phyloP scores from a whole-genome alignment of 2,329 filamentous ascomycete genomes.

The Hypocrella siamensis region DNA sequence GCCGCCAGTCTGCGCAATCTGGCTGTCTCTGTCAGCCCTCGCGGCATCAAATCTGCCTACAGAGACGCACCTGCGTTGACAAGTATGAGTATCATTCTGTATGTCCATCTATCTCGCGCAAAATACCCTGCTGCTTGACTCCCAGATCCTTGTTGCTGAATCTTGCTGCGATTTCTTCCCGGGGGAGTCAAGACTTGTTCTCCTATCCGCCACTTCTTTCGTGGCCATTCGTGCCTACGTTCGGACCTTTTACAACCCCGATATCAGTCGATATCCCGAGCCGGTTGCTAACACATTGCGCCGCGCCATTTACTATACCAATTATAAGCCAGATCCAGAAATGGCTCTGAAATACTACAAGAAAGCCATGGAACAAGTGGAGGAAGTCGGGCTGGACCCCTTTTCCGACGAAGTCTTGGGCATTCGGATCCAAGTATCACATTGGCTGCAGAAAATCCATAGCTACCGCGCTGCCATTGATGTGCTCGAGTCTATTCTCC shows the following conservation, averaged over 20 bases:
- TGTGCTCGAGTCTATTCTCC: constrained; percentile 61
- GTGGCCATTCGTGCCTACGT: constrained; percentile 29
- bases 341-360: constrained; percentile 74
- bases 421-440: constrained; percentile 67
- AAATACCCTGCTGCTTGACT: neutral
- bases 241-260: constrained; percentile 36
- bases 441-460: constrained; percentile 63
- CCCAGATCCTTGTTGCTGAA: neutral
- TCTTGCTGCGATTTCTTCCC: neutral
- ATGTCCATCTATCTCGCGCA: constrained; percentile 2
- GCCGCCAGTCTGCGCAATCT: constrained; percentile 19
- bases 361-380: constrained; percentile 58
- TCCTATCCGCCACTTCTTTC: constrained; percentile 13
- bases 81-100: constrained; percentile 16
- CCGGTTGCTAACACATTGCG: constrained; percentile 65
- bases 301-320: constrained; percentile 74
- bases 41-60: constrained; percentile 18
- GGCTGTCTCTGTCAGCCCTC: constrained; percentile 16
- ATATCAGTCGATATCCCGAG: constrained; percentile 47
- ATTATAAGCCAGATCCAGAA: constrained; percentile 57
- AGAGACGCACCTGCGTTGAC: constrained; percentile 16
- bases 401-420: constrained; percentile 86
- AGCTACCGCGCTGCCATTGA: constrained; percentile 56
- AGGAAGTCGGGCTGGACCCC: constrained; percentile 64
- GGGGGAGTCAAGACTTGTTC: constrained; percentile 15